Evolutionary conservation across 768 basidiomycete genomes (phyloP), one percentile per base, ranked within the genome.

Genomic region (Crucibulum laeve): DNA sequence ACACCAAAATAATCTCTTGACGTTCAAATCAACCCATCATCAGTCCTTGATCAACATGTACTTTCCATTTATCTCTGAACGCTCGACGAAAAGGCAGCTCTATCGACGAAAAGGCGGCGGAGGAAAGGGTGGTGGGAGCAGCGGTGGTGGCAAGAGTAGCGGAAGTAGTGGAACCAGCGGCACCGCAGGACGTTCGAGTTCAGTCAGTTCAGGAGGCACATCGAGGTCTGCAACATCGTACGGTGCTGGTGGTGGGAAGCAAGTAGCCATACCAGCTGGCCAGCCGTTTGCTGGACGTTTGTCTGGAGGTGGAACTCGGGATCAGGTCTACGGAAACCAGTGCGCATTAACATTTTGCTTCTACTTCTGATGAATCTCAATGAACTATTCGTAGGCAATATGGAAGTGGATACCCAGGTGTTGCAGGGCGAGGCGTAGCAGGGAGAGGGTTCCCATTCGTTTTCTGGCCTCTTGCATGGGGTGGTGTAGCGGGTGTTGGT

Each of bases 381-480:
- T 17, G 34, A 36, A 33, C 40, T 44, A 7, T 24, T 4, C 43
- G 1, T 40, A 81, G 80, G 22, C 50, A 53, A 3, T 82, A 80
- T 46, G 80, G 81, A 3, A 82, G 79, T 49, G 80, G 80, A 3
- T 82, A 82, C 46, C 77, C 80, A 35, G 76, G 76, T 3, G 32
- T 69, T 30, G 36, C 48, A 3, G 61, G 62, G 5, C 60, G 64
- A 6, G 77, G 77, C 17, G 74, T 78, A n/a, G 33, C 47, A 1
- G 70, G 69, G 0, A 64, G 70, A 0, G 68, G 67, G 3, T 82
- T 84, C 54, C 82, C 82, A 1, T 83, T 80, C 44, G 70, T 67
- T 50, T 84, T 72, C 60, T 83, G 81, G 80, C 80, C 81, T 0
- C 15, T 82, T 4, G 64, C 70, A 1, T 82, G 77, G 75, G 65